These are phyloP conservation scores for Elaphomyces granulatus DNA, from an alignment of 495 filamentous ascomycete species.

Conservation along the genomic window DNA sequence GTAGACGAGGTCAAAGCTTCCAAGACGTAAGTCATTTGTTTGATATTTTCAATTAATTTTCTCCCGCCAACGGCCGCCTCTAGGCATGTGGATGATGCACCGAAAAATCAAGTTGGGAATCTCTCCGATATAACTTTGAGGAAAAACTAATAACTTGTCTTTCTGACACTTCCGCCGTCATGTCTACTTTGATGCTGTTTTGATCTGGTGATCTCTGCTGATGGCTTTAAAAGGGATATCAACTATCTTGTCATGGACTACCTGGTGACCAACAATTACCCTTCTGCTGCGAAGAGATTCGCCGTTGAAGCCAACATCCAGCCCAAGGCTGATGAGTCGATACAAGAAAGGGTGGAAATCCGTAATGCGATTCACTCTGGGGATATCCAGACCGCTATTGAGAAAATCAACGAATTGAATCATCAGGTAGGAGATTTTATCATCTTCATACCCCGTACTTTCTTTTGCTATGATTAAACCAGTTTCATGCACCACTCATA, in stretches of 20 bases:
- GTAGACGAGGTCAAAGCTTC: conserved; percentile 75
- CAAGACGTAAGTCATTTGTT: conserved; percentile 73
- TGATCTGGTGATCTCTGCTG: conserved; percentile 14
- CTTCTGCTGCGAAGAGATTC: conserved; percentile 85
- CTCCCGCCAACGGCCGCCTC: conserved; percentile 3
- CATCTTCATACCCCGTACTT: conserved; percentile 2
- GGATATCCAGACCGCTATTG: conserved; percentile 71
- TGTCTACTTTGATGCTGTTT: too few relatives aligned
- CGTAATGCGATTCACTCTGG: conserved; percentile 68
- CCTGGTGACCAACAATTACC: conserved; percentile 88
- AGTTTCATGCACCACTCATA: conserved; percentile 99
- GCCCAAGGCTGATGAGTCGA: conserved; percentile 53
- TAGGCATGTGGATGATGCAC: conserved; percentile 55
- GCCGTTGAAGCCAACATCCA: conserved; percentile 83
- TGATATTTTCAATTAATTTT: too few relatives aligned
- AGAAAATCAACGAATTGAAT: conserved; percentile 76
- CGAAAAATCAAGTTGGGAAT: conserved; percentile 97
- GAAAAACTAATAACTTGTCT: conserved; percentile 72
- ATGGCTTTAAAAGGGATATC: conserved; percentile 53
- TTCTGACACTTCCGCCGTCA: conserved; percentile 36
- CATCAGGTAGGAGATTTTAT: conserved; percentile 55
- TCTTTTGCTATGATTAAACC: conserved; percentile 72
- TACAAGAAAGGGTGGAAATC: conserved; percentile 65
- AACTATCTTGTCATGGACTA: conserved; percentile 96
- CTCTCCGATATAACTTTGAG: conserved; percentile 88